Evolutionary conservation across 768 basidiomycete species (phyloP).

Genomic region (Lentinula guzmanii): DNA sequence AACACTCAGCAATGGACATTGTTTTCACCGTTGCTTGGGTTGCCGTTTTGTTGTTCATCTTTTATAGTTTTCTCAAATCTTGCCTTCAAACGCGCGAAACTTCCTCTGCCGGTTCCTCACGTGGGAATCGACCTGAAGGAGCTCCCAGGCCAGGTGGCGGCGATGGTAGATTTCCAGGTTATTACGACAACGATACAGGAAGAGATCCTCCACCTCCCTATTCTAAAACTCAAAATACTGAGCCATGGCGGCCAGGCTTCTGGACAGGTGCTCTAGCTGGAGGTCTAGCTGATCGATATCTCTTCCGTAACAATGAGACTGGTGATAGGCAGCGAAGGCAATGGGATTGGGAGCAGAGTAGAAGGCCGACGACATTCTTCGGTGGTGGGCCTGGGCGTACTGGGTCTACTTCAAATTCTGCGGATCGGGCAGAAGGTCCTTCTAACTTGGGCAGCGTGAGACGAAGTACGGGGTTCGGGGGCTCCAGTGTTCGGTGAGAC

Average conservation of each 20-base stretch:
- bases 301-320: slow-evolving; percentile 28
- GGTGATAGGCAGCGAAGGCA: slow-evolving; percentile 12
- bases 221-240: slow-evolving; percentile 28
- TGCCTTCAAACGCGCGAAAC: slow-evolving; percentile 32
- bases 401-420: slow-evolving; percentile 16
- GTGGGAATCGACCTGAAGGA: background rate
- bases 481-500: slow-evolving; percentile 62
- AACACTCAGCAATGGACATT: slow-evolving; percentile 38
- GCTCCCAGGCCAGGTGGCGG: slow-evolving; percentile 27
- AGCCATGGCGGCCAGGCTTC: slow-evolving; percentile 56
- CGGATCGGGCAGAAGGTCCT: slow-evolving; percentile 63
- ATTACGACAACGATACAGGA: slow-evolving; percentile 26
- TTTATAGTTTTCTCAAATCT: slow-evolving; percentile 54
- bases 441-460: slow-evolving; percentile 69
- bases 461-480: slow-evolving; percentile 74
- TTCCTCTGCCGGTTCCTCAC: slow-evolving; percentile 18
- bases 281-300: slow-evolving; percentile 55
- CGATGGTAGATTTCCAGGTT: slow-evolving; percentile 48
- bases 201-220: slow-evolving; percentile 52
- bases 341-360: slow-evolving; percentile 58
- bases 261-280: slow-evolving; percentile 81
- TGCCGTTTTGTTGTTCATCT: slow-evolving; percentile 40
- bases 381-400: slow-evolving; percentile 21
- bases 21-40: slow-evolving; percentile 57
- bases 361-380: slow-evolving; percentile 18